These are phyloP conservation scores for Afroboletus lepidellus DNA, from an alignment of 1,284 basidiomycete genomes.

Conservation along the genomic window DNA sequence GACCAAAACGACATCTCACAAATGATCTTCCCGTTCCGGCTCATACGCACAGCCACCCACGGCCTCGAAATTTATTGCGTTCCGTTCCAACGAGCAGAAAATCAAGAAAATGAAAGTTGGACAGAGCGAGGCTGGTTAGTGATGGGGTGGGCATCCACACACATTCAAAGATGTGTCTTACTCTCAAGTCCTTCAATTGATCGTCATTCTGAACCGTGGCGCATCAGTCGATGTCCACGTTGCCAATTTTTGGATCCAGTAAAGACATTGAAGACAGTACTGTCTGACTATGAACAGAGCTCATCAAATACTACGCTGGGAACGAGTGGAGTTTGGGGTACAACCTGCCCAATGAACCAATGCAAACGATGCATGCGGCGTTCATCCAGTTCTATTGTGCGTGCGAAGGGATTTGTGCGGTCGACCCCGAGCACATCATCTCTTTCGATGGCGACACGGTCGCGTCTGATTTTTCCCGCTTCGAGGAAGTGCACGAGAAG, in stretches of 20 bases:
- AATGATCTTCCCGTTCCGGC: no score
- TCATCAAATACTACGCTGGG: slow-evolving; percentile 64
- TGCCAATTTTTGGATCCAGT: slow-evolving; percentile 68
- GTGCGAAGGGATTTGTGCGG: slow-evolving; percentile 58
- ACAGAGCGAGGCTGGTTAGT: no score
- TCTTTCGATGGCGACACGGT: slow-evolving; percentile 76
- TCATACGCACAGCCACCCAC: no score
- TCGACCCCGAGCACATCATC: slow-evolving; percentile 66
- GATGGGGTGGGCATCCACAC: no score
- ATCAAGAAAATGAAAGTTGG: no score
- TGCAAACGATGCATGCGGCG: slow-evolving; percentile 53
- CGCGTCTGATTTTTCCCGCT: slow-evolving; percentile 71
- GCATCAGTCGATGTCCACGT: no score
- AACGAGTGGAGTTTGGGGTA: slow-evolving; percentile 72
- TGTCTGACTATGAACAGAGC: slow-evolving; percentile 66
- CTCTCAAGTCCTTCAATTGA: no score
- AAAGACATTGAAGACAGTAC: slow-evolving; percentile 75
- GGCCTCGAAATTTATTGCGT: no score
- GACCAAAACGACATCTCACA: no score
- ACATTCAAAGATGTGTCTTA: no score
- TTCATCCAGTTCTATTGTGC: slow-evolving; percentile 63
- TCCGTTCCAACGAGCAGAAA: no score
- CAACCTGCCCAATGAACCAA: slow-evolving; percentile 77
- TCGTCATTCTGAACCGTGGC: no score
- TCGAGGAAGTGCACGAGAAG: slow-evolving; percentile 52